Conservation (phyloP, 495 filamentous ascomycete species). For the Hypoxylon lienhwacheense region DNA sequence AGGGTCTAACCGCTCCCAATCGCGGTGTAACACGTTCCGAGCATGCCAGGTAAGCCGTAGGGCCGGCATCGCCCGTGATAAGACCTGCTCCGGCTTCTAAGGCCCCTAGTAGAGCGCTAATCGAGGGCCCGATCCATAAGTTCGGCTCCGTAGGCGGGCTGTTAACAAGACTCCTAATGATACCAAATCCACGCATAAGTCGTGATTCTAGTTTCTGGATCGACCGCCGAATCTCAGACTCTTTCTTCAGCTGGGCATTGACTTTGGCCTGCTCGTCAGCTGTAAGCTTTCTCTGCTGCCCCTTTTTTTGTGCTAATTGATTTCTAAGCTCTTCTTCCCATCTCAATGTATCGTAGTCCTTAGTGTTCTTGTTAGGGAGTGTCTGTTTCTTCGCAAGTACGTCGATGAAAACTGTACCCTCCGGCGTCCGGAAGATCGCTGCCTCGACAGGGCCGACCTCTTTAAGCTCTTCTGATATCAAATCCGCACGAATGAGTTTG, state of each 20-base stretch:
- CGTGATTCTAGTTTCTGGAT: constrained; percentile 67
- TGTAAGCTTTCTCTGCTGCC: constrained; percentile 85
- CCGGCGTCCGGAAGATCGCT: constrained; percentile 85
- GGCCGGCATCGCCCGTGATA: constrained; percentile 76
- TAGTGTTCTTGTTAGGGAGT: constrained; percentile 76
- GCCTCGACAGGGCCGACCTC: constrained; percentile 81
- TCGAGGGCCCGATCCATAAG: constrained; percentile 80
- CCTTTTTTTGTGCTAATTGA: constrained; percentile 89
- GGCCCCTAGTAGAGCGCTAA: constrained; percentile 67
- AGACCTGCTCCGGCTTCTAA: constrained; percentile 78
- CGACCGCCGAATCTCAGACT: constrained; percentile 71
- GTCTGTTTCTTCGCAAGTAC: constrained; percentile 78
- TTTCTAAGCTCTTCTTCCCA: constrained; percentile 93
- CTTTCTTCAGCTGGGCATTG: constrained; percentile 86
- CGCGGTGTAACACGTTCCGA: constrained; percentile 71
- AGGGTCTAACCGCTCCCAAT: constrained; percentile 73
- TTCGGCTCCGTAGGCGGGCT: constrained; percentile 83
- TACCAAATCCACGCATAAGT: constrained; percentile 77
- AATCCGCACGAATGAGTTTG: constrained; percentile 67
- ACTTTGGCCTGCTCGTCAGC: constrained; percentile 86
- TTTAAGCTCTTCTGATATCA: constrained; percentile 65
- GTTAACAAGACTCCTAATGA: constrained; percentile 77
- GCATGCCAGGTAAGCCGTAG: constrained; percentile 75
- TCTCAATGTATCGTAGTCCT: constrained; percentile 92
- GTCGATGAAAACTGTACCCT: constrained; percentile 85